These are phyloP conservation scores for Rhizopogon vinicolor DNA, from an alignment of 768 basidiomycete genomes.

Conservation along the genomic window DNA sequence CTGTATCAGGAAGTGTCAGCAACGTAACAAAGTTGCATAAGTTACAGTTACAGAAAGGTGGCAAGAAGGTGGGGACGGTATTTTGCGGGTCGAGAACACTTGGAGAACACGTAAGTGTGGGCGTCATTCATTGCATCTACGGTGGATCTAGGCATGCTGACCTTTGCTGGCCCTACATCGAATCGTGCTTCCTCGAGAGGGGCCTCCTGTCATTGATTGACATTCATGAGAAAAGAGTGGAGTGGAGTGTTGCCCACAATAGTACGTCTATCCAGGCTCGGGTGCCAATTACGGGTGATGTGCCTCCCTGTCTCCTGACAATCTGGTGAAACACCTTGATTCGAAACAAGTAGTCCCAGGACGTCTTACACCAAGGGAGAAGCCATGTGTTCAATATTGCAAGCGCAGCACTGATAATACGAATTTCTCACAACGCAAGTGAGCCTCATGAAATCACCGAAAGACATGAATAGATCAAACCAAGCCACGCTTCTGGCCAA, in stretches of 20 bases:
- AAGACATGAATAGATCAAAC: neutral
- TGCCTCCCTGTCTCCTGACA: neutral
- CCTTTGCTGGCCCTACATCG: too few species aligned
- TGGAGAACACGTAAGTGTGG: too few species aligned
- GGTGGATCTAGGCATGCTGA: neutral
- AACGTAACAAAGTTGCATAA: neutral
- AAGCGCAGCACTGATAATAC: neutral
- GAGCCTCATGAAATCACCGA: neutral
- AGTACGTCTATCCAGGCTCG: neutral
- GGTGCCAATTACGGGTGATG: neutral
- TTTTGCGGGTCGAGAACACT: neutral
- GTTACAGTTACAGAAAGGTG: neutral
- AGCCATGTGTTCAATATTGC: neutral
- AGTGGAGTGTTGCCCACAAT: neutral
- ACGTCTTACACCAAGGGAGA: neutral
- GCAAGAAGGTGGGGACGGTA: neutral
- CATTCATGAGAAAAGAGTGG: neutral
- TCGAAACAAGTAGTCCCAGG: neutral
- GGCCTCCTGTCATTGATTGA: neutral
- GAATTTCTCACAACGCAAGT: neutral
- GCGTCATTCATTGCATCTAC: neutral
- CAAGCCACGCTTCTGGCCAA: neutral
- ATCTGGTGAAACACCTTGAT: neutral
- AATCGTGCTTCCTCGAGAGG: neutral
- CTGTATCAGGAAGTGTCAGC: neutral